Evolutionary conservation across 306 rosid genomes (phyloP).

Genomic region (Cicer arietinum): DNA sequence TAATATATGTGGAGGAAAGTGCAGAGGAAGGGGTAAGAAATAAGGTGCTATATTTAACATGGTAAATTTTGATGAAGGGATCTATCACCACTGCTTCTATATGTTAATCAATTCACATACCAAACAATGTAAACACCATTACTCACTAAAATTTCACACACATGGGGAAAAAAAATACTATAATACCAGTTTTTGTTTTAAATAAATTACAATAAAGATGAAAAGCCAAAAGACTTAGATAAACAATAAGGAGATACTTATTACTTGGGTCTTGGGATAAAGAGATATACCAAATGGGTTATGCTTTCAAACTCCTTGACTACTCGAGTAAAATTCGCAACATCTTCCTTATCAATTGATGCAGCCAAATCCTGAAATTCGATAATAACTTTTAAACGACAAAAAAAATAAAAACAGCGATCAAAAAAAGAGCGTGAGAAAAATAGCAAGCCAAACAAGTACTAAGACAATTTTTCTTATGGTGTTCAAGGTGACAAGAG

Average conservation of each 20-base stretch:
- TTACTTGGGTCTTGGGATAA: slow-evolving; percentile 11
- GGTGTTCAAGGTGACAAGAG: background rate
- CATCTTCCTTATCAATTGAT: slow-evolving; percentile 60
- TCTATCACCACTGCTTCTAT: no score
- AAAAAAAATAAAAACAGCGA: slow-evolving; percentile 24
- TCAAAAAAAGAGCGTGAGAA: slow-evolving; percentile 24
- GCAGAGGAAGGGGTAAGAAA: no score
- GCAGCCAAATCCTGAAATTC: slow-evolving; percentile 55
- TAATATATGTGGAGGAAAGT: no score
- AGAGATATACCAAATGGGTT: slow-evolving; percentile 54
- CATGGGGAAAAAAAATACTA: no score
- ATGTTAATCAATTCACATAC: slow-evolving; percentile 8
- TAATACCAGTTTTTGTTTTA: no score
- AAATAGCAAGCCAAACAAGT: slow-evolving; percentile 31
- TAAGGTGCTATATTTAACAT: no score
- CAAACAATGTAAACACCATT: background rate
- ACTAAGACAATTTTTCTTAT: slow-evolving; percentile 9
- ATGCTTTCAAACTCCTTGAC: slow-evolving; percentile 53
- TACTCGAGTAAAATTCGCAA: slow-evolving; percentile 46
- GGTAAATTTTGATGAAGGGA: no score
- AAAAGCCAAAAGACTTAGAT: no score
- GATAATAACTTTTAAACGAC: slow-evolving; percentile 27
- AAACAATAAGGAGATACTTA: background rate
- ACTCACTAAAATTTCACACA: no score
- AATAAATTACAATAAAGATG: no score